Evolutionary conservation across 345 rosid genomes (phyloP).

Genomic region (Physaria fendleri): DNA sequence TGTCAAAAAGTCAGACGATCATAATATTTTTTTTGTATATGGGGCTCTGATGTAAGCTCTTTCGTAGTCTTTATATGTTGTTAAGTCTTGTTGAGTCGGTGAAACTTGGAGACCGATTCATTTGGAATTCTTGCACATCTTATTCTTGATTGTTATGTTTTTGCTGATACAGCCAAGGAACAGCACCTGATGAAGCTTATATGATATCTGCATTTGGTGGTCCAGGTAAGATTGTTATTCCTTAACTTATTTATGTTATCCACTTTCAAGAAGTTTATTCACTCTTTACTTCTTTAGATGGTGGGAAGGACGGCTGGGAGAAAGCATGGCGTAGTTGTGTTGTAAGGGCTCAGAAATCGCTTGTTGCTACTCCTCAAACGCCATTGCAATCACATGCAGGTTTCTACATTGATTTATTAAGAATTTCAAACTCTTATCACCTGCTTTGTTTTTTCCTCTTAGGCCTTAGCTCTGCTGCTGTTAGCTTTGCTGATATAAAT

Average conservation of each 20-base stretch:
- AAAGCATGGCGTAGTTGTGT: slow-evolving; percentile 62
- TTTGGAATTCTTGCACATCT: not conserved
- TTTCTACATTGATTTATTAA: slow-evolving; percentile 22
- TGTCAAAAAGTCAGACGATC: slow-evolving; percentile 32
- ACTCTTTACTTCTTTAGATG: slow-evolving; percentile 48
- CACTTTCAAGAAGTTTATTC: slow-evolving; percentile 1
- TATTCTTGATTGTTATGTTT: slow-evolving; percentile 8
- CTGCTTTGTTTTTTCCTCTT: slow-evolving; percentile 7
- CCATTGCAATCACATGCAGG: slow-evolving; percentile 69
- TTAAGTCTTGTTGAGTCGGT: slow-evolving; percentile 11
- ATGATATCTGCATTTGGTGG: slow-evolving; percentile 99
- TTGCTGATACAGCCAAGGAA: slow-evolving; percentile 67
- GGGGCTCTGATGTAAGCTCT: slow-evolving; percentile 87
- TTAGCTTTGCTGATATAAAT: slow-evolving; percentile 44
- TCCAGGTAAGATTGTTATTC: slow-evolving; percentile 45
- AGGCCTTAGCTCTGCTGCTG: slow-evolving; percentile 32
- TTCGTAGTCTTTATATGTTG: slow-evolving; percentile 1
- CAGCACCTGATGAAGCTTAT: slow-evolving; percentile 87
- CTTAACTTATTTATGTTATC: slow-evolving; percentile 10
- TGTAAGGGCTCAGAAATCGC: slow-evolving; percentile 57
- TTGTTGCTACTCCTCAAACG: slow-evolving; percentile 47
- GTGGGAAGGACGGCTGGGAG: slow-evolving; percentile 81
- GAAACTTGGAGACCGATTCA: not conserved
- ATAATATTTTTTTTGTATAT: slow-evolving; percentile 71
- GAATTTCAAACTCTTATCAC: slow-evolving; percentile 1